A percentile compares a stretch with the other conserved stretches of the same genome.
Conservation (phyloP, 2,329 filamentous ascomycete species). For the Fusarium lateritium region DNA sequence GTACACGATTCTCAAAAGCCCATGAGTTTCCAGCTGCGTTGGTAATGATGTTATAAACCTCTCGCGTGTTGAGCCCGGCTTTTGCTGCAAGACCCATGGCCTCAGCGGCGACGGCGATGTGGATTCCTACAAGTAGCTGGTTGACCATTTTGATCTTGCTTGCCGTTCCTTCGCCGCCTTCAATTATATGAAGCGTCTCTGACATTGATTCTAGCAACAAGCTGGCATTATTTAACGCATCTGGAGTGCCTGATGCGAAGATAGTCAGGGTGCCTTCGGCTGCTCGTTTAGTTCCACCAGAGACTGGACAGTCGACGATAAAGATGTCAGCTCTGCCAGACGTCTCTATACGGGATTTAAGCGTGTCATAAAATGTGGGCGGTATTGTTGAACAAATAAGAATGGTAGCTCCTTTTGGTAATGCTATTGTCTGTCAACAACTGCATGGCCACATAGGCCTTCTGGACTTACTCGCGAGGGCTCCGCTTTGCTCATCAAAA, state of each 20-base stretch:
- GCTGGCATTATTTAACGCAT: background rate
- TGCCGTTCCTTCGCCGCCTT: slow-evolving; percentile 50
- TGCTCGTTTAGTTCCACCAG: slow-evolving; percentile 16
- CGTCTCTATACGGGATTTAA: background rate
- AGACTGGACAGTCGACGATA: slow-evolving; percentile 25
- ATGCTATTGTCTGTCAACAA: background rate
- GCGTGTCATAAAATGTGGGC: slow-evolving; percentile 6
- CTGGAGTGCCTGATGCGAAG: slow-evolving; percentile 67
- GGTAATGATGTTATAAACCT: slow-evolving; percentile 51
- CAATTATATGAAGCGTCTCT: slow-evolving; percentile 38
- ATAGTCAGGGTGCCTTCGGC: slow-evolving; percentile 55
- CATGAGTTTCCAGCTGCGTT: slow-evolving; percentile 58
- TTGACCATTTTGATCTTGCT: slow-evolving; percentile 47
- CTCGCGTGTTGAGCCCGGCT: slow-evolving; percentile 40
- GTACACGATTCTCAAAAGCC: slow-evolving; percentile 71
- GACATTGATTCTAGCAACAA: background rate
- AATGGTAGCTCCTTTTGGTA: background rate
- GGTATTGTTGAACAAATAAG: background rate
- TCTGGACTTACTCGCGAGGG: background rate
- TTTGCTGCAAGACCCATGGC: slow-evolving; percentile 58
- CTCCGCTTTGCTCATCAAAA: background rate
- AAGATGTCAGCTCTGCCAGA: slow-evolving; percentile 9
- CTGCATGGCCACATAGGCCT: background rate
- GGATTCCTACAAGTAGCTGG: slow-evolving; percentile 66
- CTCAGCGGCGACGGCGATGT: slow-evolving; percentile 59